Base-by-base conservation (phyloP, 305 asterid species). In the Rubia peregrina region DNA sequence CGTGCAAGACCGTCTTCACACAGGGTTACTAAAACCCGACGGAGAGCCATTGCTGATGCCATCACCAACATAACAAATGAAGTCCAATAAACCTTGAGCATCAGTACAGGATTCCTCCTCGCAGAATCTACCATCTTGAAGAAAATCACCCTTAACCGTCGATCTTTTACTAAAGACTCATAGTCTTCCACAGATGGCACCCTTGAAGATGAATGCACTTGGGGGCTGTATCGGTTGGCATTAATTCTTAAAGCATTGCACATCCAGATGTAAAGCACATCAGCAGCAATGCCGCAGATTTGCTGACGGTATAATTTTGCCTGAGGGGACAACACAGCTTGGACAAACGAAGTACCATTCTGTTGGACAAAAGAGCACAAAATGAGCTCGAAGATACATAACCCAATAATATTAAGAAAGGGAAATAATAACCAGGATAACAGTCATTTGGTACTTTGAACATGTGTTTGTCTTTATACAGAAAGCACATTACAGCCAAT, bases 311-410 rank as follows among this genome's bases (percentile, higher is more conserved):
- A 80, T 55, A 76, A 49, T 22, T 75, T 72, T 57, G 97, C 96
- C 79, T 88, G 96, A 22, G 76, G 77, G 48, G 99, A 87, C 65
- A 89, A 80, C 59, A 86, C 73, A 26, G 91, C 88, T 59, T 76
- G 82, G 40, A 91, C 72, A 78, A 91, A 72, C 44, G 97, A 91
- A 70, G 90, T 80, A 77, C 96, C 98, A 44, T 94, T 92, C 99
- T 91, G 90, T 80, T 70, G 19, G 74, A 7, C 68, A 64, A 64
- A 67, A 74, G 36, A 38, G 69, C 43, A 67, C 9, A 2, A 22
- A 21, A 64, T 64, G 36, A 53, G 68, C 26, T 59, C 51, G 19
- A 26, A 41, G 24, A 11, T 65, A 8, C 42, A 61, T 51, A 43
- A 60, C 49, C 44, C 3, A 17, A 10, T 2, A 33, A 3, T 24